These are phyloP conservation scores for Huntiella bhutanensis DNA, from an alignment of 2,329 filamentous ascomycete genomes.

Conservation along the genomic window DNA sequence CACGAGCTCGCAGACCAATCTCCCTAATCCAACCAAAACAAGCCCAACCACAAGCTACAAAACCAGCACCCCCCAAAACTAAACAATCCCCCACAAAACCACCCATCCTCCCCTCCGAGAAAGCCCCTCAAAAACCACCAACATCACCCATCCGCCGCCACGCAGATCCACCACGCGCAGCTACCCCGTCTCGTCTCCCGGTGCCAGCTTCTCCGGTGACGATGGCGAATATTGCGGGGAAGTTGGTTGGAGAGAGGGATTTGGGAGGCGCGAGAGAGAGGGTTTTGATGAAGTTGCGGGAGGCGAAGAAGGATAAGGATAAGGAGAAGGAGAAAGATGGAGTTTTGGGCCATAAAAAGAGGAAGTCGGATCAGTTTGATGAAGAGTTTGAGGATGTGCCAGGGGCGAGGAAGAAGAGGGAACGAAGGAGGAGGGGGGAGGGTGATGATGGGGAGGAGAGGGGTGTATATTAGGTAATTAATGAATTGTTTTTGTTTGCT, in stretches of 20 bases:
- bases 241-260: too few species aligned
- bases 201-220: too few species aligned
- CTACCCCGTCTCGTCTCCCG: too few species aligned
- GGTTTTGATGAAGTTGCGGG: too few species aligned
- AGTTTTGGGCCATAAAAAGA: conserved; percentile 12
- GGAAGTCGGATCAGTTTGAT: conserved; percentile 10
- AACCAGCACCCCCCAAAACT: background rate
- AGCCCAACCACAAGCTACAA: background rate
- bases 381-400: conserved; percentile 1
- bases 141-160: too few species aligned
- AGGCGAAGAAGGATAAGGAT: conserved; percentile 17
- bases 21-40: conserved; percentile 9
- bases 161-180: too few species aligned
- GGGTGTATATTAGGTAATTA: too few species aligned
- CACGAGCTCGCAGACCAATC: conserved; percentile 6
- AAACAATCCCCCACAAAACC: background rate
- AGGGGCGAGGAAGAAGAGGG: conserved; percentile 29
- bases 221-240: too few species aligned
- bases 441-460: conserved; percentile 45
- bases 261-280: too few species aligned
- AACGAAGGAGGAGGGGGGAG: conserved; percentile 32
- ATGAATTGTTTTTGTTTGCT: too few species aligned
- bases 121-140: too few species aligned
- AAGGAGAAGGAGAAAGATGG: conserved; percentile 16
- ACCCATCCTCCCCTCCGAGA: background rate